Base-by-base conservation (phyloP, 2,329 filamentous ascomycete genomes). In the Rasamsonia emersonii region DNA sequence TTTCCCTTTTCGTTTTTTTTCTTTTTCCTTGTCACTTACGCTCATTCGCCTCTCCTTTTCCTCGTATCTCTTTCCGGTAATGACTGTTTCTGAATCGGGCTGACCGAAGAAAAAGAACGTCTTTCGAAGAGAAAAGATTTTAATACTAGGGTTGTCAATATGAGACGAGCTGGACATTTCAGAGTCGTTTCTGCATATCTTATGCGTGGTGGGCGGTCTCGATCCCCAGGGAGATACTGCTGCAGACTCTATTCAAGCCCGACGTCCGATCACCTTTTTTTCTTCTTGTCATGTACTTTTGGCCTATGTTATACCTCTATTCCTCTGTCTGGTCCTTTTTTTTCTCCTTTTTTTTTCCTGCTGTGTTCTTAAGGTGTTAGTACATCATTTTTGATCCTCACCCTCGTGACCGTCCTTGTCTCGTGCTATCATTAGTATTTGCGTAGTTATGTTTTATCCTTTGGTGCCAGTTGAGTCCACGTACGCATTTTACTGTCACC, bases 201-300 rank as follows among this genome's bases (percentile, higher is more conserved):
- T 30, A 14, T 26, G 30, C 28, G 40, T 38, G 40, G 38, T 38
- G 38, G 24, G 20, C 10, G 45, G 38, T 39, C 37, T 32, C 42
- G 37, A 39, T 43, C 43, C 33, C 45, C 43, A 47, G 41, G 32
- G 44, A 40, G 42, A 46, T 42, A 32, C 24, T 31, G n/a, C 15
- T 42, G 24, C 36, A 42, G 42, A 38, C 37, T 35, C 38, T 39
- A 24, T 24, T 25, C 25, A 21, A 31, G 30, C 39, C 42, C 41
- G 30, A 30, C 38, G 39, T 50, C 44, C 46, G 46, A 44, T 50
- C 48, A 49, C 42, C 41, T 36, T 44, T 50, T 40, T 50, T 44
- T 41, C 44, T 56, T 58, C 52, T 53, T 56, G 49, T 56, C 46
- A 56, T 57, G 53, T 59, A 57, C 49, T 56, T 50, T 51, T 42